These are phyloP conservation scores for Dictyophora rubrovolvata DNA, from an alignment of 768 basidiomycete genomes.

Conservation along the genomic window DNA sequence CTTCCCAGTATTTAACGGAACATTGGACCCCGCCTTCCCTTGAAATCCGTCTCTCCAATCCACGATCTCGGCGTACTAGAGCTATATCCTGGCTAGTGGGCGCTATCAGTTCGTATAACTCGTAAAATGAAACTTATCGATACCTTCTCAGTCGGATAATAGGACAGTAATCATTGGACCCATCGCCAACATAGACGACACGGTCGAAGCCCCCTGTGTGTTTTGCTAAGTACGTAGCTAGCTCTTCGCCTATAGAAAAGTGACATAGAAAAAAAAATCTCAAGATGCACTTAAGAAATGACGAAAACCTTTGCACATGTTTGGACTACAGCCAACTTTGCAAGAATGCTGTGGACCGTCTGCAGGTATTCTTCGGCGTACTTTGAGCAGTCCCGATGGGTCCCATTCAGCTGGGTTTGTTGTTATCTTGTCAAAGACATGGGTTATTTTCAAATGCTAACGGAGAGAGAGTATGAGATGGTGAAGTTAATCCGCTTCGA, in stretches of 20 bases:
- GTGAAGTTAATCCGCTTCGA: not conserved
- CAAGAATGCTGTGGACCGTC: constrained; percentile 73
- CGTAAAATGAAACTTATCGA: not conserved
- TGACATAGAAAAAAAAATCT: not conserved
- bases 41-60: constrained; percentile 68
- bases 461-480: not conserved
- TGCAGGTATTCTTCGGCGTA: constrained; percentile 70
- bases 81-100: constrained; percentile 65
- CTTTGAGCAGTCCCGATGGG: constrained; percentile 53
- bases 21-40: constrained; percentile 73
- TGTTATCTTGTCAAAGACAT: constrained; percentile 73
- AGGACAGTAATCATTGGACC: constrained; percentile 92
- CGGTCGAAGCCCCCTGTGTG: constrained; percentile 58
- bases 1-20: constrained; percentile 75
- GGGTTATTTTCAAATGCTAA: constrained; percentile 25
- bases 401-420: constrained; percentile 91
- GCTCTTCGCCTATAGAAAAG: constrained; percentile 63
- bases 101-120: not conserved
- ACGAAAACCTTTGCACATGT: constrained; percentile 92
- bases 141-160: constrained; percentile 69
- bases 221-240: constrained; percentile 67
- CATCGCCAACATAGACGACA: constrained; percentile 88
- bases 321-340: constrained; percentile 78
- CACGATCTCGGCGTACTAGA: constrained; percentile 69
- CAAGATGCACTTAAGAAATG: not conserved